Percentiles rank a stretch among this genome's conserved stretches.
Evolutionary conservation across 2,329 filamentous ascomycete genomes (phyloP).

Genomic region (Graphiopsis chlorocephala): DNA sequence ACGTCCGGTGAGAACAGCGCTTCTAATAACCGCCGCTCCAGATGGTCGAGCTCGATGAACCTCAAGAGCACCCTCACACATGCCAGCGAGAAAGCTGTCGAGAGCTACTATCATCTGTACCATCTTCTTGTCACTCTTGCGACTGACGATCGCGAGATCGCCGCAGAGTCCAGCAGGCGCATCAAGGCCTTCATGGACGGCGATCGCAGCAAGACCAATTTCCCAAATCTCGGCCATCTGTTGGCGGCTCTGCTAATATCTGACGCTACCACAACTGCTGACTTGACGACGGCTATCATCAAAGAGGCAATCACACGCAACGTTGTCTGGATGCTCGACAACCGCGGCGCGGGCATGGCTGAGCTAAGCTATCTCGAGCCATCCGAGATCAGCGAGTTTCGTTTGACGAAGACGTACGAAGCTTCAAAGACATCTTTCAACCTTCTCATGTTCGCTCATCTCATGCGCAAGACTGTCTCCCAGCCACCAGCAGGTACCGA

Average conservation of each 20-base stretch:
- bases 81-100: conserved; percentile 25
- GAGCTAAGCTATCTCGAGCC: conserved; percentile 26
- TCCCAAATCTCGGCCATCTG: conserved; percentile 24
- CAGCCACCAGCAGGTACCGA: neutral
- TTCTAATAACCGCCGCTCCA: neutral
- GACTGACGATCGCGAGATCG: conserved; percentile 19
- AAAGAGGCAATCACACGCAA: conserved; percentile 26
- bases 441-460: conserved; percentile 25
- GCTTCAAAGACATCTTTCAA: conserved; percentile 23
- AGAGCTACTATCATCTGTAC: conserved; percentile 27
- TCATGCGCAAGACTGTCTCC: conserved; percentile 23
- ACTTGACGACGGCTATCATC: conserved; percentile 23
- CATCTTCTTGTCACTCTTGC: conserved; percentile 25
- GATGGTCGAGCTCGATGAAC: neutral
- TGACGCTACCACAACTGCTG: conserved; percentile 18
- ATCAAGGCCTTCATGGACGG: conserved; percentile 22
- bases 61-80: conserved; percentile 22
- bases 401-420: conserved; percentile 23
- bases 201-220: conserved; percentile 19
- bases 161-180: conserved; percentile 17
- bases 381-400: conserved; percentile 20
- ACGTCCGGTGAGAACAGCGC: neutral
- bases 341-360: conserved; percentile 17
- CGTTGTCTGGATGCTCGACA: conserved; percentile 27
- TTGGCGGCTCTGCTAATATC: conserved; percentile 24